Evolutionary conservation across 1,284 basidiomycete genomes (phyloP), one percentile per base, ranked within the genome.

Genomic region (Cutaneotrichosporon cutaneum): DNA sequence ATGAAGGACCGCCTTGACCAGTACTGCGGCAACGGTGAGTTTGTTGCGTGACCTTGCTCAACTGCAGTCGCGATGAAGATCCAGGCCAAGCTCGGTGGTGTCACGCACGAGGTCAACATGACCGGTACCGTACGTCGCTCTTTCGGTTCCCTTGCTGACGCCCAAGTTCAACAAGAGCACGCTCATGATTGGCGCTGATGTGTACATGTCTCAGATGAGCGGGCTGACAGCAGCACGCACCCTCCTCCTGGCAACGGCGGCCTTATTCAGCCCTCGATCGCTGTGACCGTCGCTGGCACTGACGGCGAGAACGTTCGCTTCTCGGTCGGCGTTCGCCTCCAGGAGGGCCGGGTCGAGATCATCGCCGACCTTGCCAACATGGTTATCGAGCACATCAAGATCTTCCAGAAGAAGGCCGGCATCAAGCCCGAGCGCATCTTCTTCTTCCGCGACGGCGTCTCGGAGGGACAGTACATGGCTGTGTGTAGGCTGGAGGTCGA

Each of bases 371-470:
- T 74, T 10, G 60, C 66, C 48, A 55, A 54, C 14, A 77, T 80
- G 74, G 60, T 72, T 14, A 51, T 61, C 39, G 54, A 57, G 10
- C 75, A 77, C 45, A 61, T 80, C 33, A 24, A 64, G n/a, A 61
- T 52, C 14, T 80, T 70, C 58, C 59, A 72, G 45, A 58, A 59
- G 13, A 75, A 76, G 60, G 72, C 68, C 57, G 75, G 72, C 51
- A 63, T 63, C n/a, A 76, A 80, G 0, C 78, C 81, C 0, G 61
- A 72, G 14, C 76, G 72, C 53, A 77, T 82, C 53, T 64, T 81
- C 57, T 76, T 82, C 68, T 81, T 81, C 75, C 78, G 82, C 53
- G 82, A 82, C 63, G 82, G 82, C 55, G 81, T 83, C 0, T 78
- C 76, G 14, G 81, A 83, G 60, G 82, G 82, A 0, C 82, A 83